A percentile compares a stretch with the other conserved stretches of the same genome.
These are phyloP conservation scores for Leptomonas seymouri DNA, from an alignment of 208 protist species.

Conservation along the genomic window DNA sequence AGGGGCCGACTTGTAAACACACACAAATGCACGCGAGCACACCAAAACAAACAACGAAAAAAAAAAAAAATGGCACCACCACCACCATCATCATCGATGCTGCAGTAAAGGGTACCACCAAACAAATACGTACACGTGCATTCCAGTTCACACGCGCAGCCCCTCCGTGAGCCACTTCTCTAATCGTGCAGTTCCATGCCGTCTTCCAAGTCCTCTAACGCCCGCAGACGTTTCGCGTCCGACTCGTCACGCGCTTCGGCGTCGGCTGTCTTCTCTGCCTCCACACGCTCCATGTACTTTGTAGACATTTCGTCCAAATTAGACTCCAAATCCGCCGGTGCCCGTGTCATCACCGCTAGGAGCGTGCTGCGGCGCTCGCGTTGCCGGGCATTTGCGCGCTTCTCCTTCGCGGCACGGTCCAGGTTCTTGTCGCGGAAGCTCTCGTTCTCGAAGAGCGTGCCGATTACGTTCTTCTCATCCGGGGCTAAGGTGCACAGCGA, in stretches of 20 bases:
- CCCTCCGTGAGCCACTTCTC: not conserved
- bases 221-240: constrained; percentile 53
- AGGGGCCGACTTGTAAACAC: not conserved
- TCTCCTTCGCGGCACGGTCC: constrained; percentile 87
- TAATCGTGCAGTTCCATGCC: constrained; percentile 67
- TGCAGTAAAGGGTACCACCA: too few relatives aligned
- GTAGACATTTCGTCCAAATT: constrained; percentile 55
- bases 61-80: not conserved
- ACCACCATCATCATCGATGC: too few relatives aligned
- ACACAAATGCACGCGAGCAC: not conserved
- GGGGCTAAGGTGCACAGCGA: constrained; percentile 79
- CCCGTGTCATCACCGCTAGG: constrained; percentile 41
- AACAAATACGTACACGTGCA: not conserved
- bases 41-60: not conserved
- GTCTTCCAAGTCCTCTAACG: constrained; percentile 83
- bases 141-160: too few relatives aligned
- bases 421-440: constrained; percentile 94
- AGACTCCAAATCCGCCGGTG: constrained; percentile 35
- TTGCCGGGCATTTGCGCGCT: constrained; percentile 65
- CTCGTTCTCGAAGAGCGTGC: constrained; percentile 93
- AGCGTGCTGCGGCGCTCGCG: constrained; percentile 75
- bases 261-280: constrained; percentile 47
- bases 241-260: constrained; percentile 39
- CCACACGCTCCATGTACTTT: constrained; percentile 60
- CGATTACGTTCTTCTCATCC: constrained; percentile 92